Evolutionary conservation across 257 asterid species (phyloP).

Genomic region (Schizonepeta tenuifolia): DNA sequence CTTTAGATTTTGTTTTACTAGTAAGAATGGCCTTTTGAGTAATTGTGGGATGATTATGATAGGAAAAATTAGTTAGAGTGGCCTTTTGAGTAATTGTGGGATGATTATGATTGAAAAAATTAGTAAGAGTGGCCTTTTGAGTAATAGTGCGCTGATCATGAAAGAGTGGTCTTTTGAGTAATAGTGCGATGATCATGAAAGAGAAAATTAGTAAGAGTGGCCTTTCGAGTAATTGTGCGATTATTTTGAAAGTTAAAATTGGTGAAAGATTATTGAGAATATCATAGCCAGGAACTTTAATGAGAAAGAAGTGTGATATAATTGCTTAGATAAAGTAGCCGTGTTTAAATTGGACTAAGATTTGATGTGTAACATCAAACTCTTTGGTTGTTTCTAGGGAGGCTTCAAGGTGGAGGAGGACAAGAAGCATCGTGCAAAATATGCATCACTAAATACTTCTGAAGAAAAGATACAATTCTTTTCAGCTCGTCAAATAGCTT

Average conservation of each 20-base stretch:
- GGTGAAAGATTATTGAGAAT: background rate
- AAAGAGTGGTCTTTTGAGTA: background rate
- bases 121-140: background rate
- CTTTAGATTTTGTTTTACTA: conserved; percentile 6
- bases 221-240: background rate
- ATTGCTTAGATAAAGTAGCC: background rate
- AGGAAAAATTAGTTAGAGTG: too few relatives aligned
- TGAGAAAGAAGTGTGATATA: background rate
- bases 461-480: conserved; percentile 86
- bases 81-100: background rate
- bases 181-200: background rate
- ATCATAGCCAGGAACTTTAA: background rate
- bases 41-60: background rate
- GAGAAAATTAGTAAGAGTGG: background rate
- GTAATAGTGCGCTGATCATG: background rate
- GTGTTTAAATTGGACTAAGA: background rate
- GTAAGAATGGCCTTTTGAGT: background rate
- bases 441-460: conserved; percentile 63
- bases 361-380: background rate
- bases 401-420: conserved; percentile 89
- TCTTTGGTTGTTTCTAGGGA: conserved; percentile 55
- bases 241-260: background rate
- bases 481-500: conserved; percentile 96
- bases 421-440: conserved; percentile 84
- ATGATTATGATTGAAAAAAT: too few relatives aligned